Percentiles rank a stretch among this genome's conserved stretches.
Evolutionary conservation across 2,329 filamentous ascomycete species (phyloP).

Genomic region (Trichoderma asperellum): DNA sequence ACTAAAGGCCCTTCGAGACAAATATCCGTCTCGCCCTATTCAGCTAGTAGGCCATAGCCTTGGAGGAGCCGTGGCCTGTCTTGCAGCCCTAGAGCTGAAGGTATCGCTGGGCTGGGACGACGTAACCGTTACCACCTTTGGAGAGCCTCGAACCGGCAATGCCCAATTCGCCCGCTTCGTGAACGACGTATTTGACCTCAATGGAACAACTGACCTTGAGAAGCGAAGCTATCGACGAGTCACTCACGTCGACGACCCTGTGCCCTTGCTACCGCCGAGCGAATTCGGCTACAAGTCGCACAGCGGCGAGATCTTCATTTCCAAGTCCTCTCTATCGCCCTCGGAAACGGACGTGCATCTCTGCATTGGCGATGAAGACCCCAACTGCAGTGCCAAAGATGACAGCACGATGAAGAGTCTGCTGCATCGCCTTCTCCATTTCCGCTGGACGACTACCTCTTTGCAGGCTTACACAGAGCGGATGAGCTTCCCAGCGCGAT

Average conservation of each 20-base stretch:
- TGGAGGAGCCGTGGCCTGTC: conserved; percentile 86
- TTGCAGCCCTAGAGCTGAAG: conserved; percentile 82
- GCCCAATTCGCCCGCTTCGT: conserved; percentile 57
- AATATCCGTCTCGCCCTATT: conserved; percentile 72
- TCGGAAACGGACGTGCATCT: conserved; percentile 67
- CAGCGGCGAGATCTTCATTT: conserved; percentile 85
- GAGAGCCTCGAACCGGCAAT: conserved; percentile 76
- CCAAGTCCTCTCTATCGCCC: conserved; percentile 71
- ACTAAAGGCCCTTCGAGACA: conserved; percentile 60
- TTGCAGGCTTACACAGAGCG: conserved; percentile 33
- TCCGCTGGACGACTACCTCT: conserved; percentile 35
- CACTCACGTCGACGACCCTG: conserved; percentile 84
- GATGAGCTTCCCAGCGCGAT: conserved; percentile 59
- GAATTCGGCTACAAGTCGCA: conserved; percentile 91
- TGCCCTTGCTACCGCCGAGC: conserved; percentile 80
- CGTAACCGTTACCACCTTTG: conserved; percentile 83
- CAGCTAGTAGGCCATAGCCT: conserved; percentile 88
- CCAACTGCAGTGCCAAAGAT: conserved; percentile 69
- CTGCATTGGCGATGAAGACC: conserved; percentile 74
- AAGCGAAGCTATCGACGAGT: conserved; percentile 68
- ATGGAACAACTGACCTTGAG: conserved; percentile 40
- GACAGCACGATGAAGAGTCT: conserved; percentile 43
- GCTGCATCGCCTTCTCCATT: conserved; percentile 36
- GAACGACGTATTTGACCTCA: conserved; percentile 56
- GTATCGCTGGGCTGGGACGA: conserved; percentile 73